These are phyloP conservation scores for Aspergillaceae sp. DNA, from an alignment of 2,329 filamentous ascomycete genomes.

Conservation along the genomic window DNA sequence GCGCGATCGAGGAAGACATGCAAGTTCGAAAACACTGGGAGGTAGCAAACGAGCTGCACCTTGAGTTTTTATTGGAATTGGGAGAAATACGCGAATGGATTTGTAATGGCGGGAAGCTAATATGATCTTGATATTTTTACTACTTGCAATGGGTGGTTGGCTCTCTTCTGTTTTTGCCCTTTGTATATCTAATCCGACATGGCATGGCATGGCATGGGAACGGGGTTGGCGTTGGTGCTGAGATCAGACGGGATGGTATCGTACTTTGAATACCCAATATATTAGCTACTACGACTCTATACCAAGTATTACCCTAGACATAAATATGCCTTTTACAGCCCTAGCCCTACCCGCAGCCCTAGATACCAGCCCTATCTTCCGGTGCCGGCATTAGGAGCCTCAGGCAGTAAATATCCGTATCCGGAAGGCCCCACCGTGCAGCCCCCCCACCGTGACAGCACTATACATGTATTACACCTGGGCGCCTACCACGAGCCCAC, in stretches of 20 bases:
- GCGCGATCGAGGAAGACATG: constrained; percentile 33
- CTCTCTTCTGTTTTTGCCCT: too few species aligned
- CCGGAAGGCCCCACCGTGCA: background rate
- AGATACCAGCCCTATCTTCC: constrained; percentile 9
- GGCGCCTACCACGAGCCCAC: too few species aligned
- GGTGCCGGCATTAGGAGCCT: constrained; percentile 5
- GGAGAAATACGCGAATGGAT: constrained; percentile 33
- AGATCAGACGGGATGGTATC: too few species aligned
- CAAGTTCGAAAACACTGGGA: constrained; percentile 41
- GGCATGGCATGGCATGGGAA: too few species aligned
- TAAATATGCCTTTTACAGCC: too few species aligned
- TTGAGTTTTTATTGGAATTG: constrained; percentile 29
- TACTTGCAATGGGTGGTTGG: background rate
- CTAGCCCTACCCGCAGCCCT: too few species aligned
- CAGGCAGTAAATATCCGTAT: background rate
- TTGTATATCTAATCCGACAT: too few species aligned
- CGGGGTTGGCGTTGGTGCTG: too few species aligned
- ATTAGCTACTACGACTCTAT: too few species aligned
- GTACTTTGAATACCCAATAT: too few species aligned
- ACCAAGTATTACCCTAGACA: too few species aligned
- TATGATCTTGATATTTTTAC: constrained; percentile 5
- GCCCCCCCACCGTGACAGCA: background rate
- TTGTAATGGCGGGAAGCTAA: constrained; percentile 23
- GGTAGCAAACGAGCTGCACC: constrained; percentile 39
- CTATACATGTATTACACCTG: background rate